Conservation (phyloP, 805 yeast genomes). For the Blastobotrys americana region DNA sequence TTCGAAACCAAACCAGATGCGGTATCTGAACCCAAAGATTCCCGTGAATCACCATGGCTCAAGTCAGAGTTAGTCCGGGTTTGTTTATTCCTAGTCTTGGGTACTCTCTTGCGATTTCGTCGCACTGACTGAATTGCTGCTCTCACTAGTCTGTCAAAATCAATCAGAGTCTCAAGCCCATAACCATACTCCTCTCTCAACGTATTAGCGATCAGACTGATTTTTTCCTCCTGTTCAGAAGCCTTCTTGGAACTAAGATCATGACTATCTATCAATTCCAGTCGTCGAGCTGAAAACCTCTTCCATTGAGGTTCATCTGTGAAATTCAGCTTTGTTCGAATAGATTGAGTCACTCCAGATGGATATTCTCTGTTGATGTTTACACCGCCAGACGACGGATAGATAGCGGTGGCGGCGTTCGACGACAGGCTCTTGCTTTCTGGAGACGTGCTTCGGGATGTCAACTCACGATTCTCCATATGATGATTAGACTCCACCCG, state of each 20-base stretch:
- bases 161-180: constrained; percentile 48
- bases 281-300: constrained; percentile 78
- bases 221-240: constrained; percentile 82
- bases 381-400: no score
- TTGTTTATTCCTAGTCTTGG: constrained; percentile 6
- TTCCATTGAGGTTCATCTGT: constrained; percentile 82
- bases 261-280: constrained; percentile 78
- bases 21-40: no score
- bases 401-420: no score
- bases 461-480: no score
- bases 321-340: constrained; percentile 61
- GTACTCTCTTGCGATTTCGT: constrained; percentile 50
- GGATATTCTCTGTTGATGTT: no score
- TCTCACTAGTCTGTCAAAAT: constrained; percentile 82
- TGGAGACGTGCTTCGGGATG: no score
- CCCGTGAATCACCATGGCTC: background rate
- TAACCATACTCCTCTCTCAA: constrained; percentile 74
- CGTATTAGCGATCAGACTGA: constrained; percentile 67
- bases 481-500: no score
- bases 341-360: constrained; percentile 47
- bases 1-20: no score
- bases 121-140: constrained; percentile 93
- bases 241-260: constrained; percentile 66
- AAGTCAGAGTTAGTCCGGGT: no score
- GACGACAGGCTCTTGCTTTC: no score